Conservation (phyloP, 2,329 filamentous ascomycete genomes). For the Trematosphaeria pertusa region DNA sequence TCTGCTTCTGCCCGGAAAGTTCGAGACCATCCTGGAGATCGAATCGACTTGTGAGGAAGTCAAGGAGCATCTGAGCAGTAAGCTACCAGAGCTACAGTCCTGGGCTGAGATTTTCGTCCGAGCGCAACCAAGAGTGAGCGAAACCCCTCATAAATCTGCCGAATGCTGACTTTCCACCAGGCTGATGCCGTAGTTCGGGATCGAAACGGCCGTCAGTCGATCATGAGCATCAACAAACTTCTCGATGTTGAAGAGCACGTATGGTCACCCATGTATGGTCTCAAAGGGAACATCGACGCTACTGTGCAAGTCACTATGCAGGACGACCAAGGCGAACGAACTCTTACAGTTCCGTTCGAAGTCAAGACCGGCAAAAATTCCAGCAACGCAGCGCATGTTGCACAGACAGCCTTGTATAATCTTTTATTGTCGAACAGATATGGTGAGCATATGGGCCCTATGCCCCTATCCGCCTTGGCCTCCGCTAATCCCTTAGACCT, state of each 20-base stretch:
- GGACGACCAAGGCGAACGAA: constrained; percentile 70
- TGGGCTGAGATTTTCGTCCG: constrained; percentile 88
- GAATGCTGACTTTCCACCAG: constrained; percentile 51
- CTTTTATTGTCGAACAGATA: constrained; percentile 92
- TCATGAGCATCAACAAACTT: constrained; percentile 88
- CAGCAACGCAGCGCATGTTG: constrained; percentile 81
- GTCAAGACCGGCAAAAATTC: constrained; percentile 90
- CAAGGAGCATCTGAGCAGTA: constrained; percentile 79
- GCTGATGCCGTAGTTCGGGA: constrained; percentile 78
- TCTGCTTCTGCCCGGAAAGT: constrained; percentile 73
- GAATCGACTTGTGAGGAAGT: constrained; percentile 76
- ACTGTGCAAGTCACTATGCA: constrained; percentile 88
- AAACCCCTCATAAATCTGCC: neutral
- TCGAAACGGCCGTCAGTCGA: constrained; percentile 75
- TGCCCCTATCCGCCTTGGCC: neutral
- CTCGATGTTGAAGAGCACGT: constrained; percentile 97
- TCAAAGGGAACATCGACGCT: constrained; percentile 98
- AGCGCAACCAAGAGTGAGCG: constrained; percentile 68
- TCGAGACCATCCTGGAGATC: constrained; percentile 90
- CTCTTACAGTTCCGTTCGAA: constrained; percentile 88
- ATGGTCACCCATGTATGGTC: constrained; percentile 96
- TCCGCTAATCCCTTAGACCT: constrained; percentile 65
- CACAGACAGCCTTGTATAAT: constrained; percentile 94
- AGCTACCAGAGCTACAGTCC: constrained; percentile 78
- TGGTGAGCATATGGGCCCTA: constrained; percentile 50